Evolutionary conservation across 2,329 filamentous ascomycete genomes (phyloP), one percentile per base, ranked within the genome.

Genomic region (Fusarium metavorans): DNA sequence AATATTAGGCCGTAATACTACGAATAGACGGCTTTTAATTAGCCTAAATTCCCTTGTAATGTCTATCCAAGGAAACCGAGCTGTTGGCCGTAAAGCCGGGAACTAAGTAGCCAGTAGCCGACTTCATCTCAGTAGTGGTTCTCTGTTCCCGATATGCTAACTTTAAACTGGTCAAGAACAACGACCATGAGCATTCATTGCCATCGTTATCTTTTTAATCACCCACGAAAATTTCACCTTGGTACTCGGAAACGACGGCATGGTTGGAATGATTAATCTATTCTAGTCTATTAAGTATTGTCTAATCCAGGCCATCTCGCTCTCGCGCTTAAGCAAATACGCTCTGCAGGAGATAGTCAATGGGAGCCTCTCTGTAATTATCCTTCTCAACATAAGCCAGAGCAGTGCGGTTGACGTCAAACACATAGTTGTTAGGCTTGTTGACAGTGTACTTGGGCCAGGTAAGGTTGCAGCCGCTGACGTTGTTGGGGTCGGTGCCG

Each of bases 371-470:
- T 35, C 87, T 81, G 79, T 85, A 87, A 27, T 81, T 81, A 74
- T 90, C 87, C 54, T 78, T 69, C 74, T 86, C 86, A 64, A 84
- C 73, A 74, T 86, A 85, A 18, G 76, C 73, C 10, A 83, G 65
- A 5, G 69, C 68, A 6, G 85, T 87, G 4, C 75, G 80, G 75
- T 89, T 88, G 23, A 83, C 83, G 68, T 88, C 85, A 64, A 89
- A 87, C 1, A 89, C 83, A 18, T 88, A 79, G 74, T 88, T 87
- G n/a, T 83, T 63, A 4, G 85, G 85, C 34, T 81, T 72, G 3
- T 78, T 74, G 2, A 81, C 69, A 1, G 80, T 81, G 78, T 89
- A 89, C 16, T 77, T 68, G 7, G 86, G 85, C 87, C 87, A 89
- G 23, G 58, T 58, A 32, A 76, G 63, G 25, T 32, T 52, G 11